A percentile compares a stretch with the other conserved stretches of the same genome.
Evolutionary conservation across 805 yeast genomes (phyloP).

Genomic region (Cyberlindnera maclurae): DNA sequence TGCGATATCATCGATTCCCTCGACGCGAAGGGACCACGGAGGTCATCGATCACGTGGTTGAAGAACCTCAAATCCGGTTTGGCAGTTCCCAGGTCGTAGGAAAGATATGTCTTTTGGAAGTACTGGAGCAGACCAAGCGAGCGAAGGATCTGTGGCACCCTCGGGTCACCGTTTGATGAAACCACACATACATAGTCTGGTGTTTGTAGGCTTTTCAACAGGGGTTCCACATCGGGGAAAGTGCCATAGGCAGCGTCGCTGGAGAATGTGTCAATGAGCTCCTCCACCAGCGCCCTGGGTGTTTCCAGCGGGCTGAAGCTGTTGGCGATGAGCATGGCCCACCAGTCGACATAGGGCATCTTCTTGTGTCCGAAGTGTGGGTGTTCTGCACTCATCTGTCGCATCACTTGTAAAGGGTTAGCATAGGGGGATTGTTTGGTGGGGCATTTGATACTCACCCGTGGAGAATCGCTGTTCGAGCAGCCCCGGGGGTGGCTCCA

Average conservation of each 20-base stretch:
- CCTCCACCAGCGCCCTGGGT: slow-evolving; percentile 34
- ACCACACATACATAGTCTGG: slow-evolving; percentile 34
- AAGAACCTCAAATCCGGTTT: slow-evolving; percentile 51
- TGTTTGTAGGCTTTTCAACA: slow-evolving; percentile 28
- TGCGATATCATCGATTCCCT: slow-evolving; percentile 18
- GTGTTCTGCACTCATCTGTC: slow-evolving; percentile 29
- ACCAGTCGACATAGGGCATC: slow-evolving; percentile 41
- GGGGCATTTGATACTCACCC: no score
- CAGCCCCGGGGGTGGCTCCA: slow-evolving; percentile 23
- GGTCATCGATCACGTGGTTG: slow-evolving; percentile 28
- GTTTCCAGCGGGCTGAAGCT: slow-evolving; percentile 32
- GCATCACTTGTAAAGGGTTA: slow-evolving; percentile 23
- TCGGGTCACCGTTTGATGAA: slow-evolving; percentile 57
- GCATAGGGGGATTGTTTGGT: no score
- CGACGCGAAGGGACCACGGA: slow-evolving; percentile 17
- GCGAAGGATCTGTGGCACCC: slow-evolving; percentile 39
- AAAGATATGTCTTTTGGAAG: slow-evolving; percentile 39
- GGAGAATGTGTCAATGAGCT: slow-evolving; percentile 42
- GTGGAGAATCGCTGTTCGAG: slow-evolving; percentile 16
- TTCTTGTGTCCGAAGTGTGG: slow-evolving; percentile 54
- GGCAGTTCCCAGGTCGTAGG: slow-evolving; percentile 47
- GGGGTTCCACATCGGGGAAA: slow-evolving; percentile 46
- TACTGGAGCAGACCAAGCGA: slow-evolving; percentile 38
- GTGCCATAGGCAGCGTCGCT: slow-evolving; percentile 47
- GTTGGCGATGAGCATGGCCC: slow-evolving; percentile 43